Evolutionary conservation across 441 rosid genomes (phyloP), one percentile per base, ranked within the genome.

Genomic region (Aleurites moluccanus): DNA sequence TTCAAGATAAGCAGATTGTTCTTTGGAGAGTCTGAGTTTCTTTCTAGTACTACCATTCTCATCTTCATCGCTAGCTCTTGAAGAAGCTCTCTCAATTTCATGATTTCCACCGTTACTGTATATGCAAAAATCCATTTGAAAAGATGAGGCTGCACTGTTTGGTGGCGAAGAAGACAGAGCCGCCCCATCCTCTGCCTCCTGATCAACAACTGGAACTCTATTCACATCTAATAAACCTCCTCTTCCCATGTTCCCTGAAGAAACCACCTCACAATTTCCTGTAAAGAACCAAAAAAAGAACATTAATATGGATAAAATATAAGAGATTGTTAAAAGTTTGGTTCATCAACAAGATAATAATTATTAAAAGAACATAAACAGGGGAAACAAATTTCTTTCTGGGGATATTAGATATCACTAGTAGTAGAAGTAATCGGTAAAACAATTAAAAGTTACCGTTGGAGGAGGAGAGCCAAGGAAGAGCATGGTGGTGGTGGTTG

Each of bases 1-100:
- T 82, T 94, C 99, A 47, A 94, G 97, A 80, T 92, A 91, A 78
- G 97, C 97, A 55, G 99, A 91, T 69, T 94, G 99, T 18, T 92
- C 90, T 69, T 94, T 94, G 8, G 99, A 91, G 8, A 94, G 93
- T 73, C 98, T 87, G 27, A 94, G 98, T 83, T 94, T 94, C 84
- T 94, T 94, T 83, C 99, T 83, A 16, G 91, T 82, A 59, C 83
- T 82, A 18, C 94, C 94, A 69, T 91, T 94, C 28, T 94, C 98
- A 15, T 94, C 98, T 50, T 94, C 97, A 20, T 92, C 97, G 71
- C 98, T 92, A 0, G 87, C 91, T 80, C 97, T 87, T 11, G 96
- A 89, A 74, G 88, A 76, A 52, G 86, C 88, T 77, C 94, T 87
- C 64, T 86, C 93, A 6, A 60, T 87, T 28, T 84, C 72, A 21